Conservation (phyloP, 495 filamentous ascomycete genomes). For the Hypoxylon trugodes region DNA sequence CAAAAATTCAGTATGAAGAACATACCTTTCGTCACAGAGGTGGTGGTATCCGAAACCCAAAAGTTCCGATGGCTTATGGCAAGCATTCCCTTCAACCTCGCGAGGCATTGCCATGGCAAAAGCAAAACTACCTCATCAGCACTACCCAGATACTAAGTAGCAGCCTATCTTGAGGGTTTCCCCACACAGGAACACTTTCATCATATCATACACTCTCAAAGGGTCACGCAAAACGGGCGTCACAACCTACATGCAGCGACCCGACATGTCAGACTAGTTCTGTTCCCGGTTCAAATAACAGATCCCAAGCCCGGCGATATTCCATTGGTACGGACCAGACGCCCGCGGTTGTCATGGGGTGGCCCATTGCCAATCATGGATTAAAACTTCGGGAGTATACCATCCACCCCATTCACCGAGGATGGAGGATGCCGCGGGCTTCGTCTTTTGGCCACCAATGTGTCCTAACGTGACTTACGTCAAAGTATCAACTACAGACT, state of each 20-base stretch:
- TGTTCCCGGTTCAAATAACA: slow-evolving; percentile 27
- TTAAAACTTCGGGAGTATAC: slow-evolving; percentile 10
- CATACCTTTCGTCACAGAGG: too few species aligned
- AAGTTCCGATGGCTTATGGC: too few species aligned
- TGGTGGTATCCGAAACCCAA: too few species aligned
- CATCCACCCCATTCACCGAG: slow-evolving; percentile 24
- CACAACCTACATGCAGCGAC: slow-evolving; percentile 9
- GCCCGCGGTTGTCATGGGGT: slow-evolving; percentile 14
- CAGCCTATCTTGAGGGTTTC: slow-evolving; percentile 9
- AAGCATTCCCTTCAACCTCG: neutral
- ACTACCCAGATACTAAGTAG: neutral
- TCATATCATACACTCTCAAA: slow-evolving; percentile 14
- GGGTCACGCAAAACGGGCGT: neutral
- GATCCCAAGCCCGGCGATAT: slow-evolving; percentile 19
- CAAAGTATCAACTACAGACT: slow-evolving; percentile 18
- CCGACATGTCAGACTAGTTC: slow-evolving; percentile 17
- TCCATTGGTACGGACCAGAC: slow-evolving; percentile 26
- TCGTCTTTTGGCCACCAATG: slow-evolving; percentile 22
- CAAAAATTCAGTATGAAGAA: too few species aligned
- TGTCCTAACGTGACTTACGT: slow-evolving; percentile 26
- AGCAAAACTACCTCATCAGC: too few species aligned
- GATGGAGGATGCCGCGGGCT: slow-evolving; percentile 15
- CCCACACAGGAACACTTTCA: slow-evolving; percentile 9
- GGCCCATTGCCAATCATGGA: slow-evolving; percentile 11
- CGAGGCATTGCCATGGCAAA: neutral